Conservation (phyloP, 1,284 basidiomycete genomes). For the Caloboletus firmus region DNA sequence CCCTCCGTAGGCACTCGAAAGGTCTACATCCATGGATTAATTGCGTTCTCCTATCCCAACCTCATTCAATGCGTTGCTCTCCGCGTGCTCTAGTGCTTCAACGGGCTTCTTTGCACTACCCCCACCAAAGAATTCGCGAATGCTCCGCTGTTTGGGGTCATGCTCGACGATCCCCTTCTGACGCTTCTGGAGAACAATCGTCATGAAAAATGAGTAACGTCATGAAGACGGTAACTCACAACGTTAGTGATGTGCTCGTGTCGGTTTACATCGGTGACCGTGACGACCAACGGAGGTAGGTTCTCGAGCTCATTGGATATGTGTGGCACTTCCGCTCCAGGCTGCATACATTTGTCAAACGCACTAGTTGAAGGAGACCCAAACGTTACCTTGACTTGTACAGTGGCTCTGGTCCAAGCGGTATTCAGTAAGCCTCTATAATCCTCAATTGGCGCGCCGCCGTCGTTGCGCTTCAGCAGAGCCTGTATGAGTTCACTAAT, state of each 20-base stretch:
- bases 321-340: constrained; percentile 30
- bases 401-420: constrained; percentile 62
- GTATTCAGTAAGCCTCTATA: constrained; percentile 66
- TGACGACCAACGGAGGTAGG: constrained; percentile 40
- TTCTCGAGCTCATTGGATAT: constrained; percentile 24
- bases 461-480: constrained; percentile 46
- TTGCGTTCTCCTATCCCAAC: constrained; percentile 4
- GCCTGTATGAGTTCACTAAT: constrained; percentile 64
- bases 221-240: constrained; percentile 41
- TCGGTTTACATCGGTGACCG: constrained; percentile 54
- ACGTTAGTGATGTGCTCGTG: constrained; percentile 56
- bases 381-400: constrained; percentile 47
- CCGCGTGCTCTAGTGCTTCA: constrained; percentile 19
- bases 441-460: constrained; percentile 32
- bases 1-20: neutral
- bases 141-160: constrained; percentile 75
- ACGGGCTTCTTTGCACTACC: constrained; percentile 32
- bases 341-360: constrained; percentile 25
- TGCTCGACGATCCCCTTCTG: constrained; percentile 78
- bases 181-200: constrained; percentile 49
- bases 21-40: constrained; percentile 2
- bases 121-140: constrained; percentile 77
- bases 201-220: neutral
- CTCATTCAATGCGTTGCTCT: constrained; percentile 34
- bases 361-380: neutral